Percentiles rank a stretch among this genome's conserved stretches.
Conservation (phyloP, 129 eudicot species). For the Chrysanthemum seticuspe region DNA sequence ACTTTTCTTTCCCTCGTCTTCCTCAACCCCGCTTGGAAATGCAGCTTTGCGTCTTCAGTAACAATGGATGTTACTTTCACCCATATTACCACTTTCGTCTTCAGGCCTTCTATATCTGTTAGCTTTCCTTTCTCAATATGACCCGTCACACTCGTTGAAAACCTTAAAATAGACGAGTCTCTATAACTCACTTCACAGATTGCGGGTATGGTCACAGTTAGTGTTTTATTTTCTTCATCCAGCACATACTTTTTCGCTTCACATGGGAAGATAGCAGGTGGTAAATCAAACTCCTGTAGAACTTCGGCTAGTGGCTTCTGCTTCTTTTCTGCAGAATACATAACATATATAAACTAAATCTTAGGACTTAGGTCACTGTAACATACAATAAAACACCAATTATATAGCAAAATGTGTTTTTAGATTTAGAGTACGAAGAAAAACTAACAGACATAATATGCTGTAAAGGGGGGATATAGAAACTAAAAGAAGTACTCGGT, state of each 20-base stretch:
- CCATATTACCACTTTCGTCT: constrained; percentile 51
- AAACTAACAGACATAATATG: background rate
- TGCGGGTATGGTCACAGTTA: constrained; percentile 34
- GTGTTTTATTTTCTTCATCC: constrained; percentile 42
- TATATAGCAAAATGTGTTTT: background rate
- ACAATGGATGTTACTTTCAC: constrained; percentile 40
- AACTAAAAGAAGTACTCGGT: background rate
- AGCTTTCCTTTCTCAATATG: constrained; percentile 52
- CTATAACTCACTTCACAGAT: constrained; percentile 50
- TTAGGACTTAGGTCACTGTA: background rate
- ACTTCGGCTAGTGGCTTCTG: constrained; percentile 46
- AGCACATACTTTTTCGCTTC: constrained; percentile 47
- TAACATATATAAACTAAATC: background rate
- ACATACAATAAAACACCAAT: background rate
- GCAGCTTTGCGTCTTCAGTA: constrained; percentile 40
- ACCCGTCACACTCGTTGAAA: constrained; percentile 38
- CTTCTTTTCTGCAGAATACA: constrained; percentile 26
- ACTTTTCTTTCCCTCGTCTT: constrained; percentile 41
- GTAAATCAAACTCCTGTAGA: constrained; percentile 41
- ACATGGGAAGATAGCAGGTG: constrained; percentile 43
- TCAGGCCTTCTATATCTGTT: constrained; percentile 50
- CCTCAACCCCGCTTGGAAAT: constrained; percentile 42
- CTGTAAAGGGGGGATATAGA: too few relatives aligned
- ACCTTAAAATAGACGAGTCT: constrained; percentile 53
- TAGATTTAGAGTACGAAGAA: background rate